Evolutionary conservation across 139 green algal genomes (phyloP).

Genomic region (Picochlorum sp.): DNA sequence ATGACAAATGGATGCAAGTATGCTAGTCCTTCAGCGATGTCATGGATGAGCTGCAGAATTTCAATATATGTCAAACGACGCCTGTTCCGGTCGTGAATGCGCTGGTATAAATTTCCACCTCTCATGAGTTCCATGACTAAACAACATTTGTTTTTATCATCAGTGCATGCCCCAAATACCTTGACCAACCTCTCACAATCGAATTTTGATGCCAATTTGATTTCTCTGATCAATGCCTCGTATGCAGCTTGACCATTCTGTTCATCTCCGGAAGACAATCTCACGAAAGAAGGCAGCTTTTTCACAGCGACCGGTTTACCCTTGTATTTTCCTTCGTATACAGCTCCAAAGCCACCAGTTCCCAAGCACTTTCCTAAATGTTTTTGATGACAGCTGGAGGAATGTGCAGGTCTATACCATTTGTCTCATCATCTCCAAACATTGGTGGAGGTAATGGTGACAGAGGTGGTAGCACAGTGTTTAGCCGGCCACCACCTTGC

Average conservation of each 20-base stretch:
- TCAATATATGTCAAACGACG: constrained; percentile 52
- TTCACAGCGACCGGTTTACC: constrained; percentile 62
- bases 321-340: constrained; percentile 54
- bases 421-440: background rate
- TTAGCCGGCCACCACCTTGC: constrained; percentile 5
- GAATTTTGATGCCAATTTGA: constrained; percentile 50
- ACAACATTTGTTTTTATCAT: constrained; percentile 36
- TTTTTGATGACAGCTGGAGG: constrained; percentile 56
- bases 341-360: constrained; percentile 60
- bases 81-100: constrained; percentile 56
- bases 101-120: constrained; percentile 53
- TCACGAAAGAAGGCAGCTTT: constrained; percentile 40
- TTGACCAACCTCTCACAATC: constrained; percentile 43
- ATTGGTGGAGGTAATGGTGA: constrained; percentile 16
- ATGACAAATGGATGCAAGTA: constrained; percentile 73
- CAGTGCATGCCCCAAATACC: constrained; percentile 49
- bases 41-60: constrained; percentile 53
- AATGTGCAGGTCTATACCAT: constrained; percentile 42
- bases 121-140: constrained; percentile 79
- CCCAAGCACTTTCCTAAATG: constrained; percentile 52
- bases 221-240: constrained; percentile 51
- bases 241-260: constrained; percentile 15
- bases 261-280: constrained; percentile 28
- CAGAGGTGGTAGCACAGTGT: constrained; percentile 29
- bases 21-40: constrained; percentile 55